Base-by-base conservation (phyloP, 1,139 yeast species). In the Pichia sp. region DNA sequence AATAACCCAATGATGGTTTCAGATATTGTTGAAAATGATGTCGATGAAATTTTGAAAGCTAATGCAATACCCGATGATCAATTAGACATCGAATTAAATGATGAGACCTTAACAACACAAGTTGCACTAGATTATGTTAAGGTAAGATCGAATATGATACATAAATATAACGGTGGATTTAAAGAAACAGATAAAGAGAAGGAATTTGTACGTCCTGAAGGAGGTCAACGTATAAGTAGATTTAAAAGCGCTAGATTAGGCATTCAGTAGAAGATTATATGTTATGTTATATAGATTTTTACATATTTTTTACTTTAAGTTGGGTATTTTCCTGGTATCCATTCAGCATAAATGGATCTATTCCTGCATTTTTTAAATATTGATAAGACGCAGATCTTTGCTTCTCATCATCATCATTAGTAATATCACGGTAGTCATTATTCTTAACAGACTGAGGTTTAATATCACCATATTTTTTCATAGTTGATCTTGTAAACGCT, bases 191-290 rank as follows among this genome's bases (percentile, higher is more conserved):
- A 72, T 7, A 64, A 67, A 44, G 87, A 77, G 42, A 58, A 64
- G 48, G 92, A 80, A 49, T 59, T 78, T 20, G 95, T 84, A 55
- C 87, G 87, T 0, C 66, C 84, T n/a, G 90, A 85, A 54, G 78
- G 80, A 0, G 55, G 74, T 11, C 42, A 44, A 23, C 78, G 69
- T 51, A 65, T 77, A 1, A 85, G 95, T 57, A 66, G 89, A 43
- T 87, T 87, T 61, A 84, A 72, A 55, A 76, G 84, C n/a, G 81
- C 84, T 22, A 63, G 70, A 39, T 47, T 62, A 28, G 63, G 59
- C 28, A 45, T 55, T 16, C 16, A 16, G 16, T 16, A 16, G 27
- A 51, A 43, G 9, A 11, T 16, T n/a, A 31, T 11, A 10, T 27
- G 12, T 27, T 12, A 24, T 25, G 26, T 43, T 12, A 16, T 29